A percentile compares a stretch with the other conserved stretches of the same genome.
Evolutionary conservation across 768 basidiomycete species (phyloP).

Genomic region (Hysterangium stoloniferum): DNA sequence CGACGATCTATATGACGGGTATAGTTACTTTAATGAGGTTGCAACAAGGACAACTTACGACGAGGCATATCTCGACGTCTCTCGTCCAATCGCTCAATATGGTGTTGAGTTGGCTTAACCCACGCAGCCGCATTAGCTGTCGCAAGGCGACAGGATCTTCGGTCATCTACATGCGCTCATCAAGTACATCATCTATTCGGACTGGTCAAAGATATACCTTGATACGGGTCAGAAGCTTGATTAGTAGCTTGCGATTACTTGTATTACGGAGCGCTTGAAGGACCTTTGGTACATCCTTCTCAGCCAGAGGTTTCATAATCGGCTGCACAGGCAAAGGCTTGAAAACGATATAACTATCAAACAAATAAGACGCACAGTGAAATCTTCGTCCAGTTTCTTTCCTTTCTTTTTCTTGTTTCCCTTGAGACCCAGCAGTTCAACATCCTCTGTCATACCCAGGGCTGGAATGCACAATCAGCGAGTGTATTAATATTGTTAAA

Average conservation of each 20-base stretch:
- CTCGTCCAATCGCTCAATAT: constrained; percentile 68
- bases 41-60: constrained; percentile 44
- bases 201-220: constrained; percentile 51
- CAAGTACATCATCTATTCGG: no score
- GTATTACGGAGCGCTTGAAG: constrained; percentile 89
- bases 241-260: constrained; percentile 69
- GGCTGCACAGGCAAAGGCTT: constrained; percentile 42
- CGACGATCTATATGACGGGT: constrained; percentile 39
- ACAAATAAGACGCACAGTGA: constrained; percentile 47
- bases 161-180: constrained; percentile 65
- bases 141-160: constrained; percentile 70
- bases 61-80: constrained; percentile 61
- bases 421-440: constrained; percentile 74
- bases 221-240: constrained; percentile 78
- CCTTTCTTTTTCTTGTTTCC: constrained; percentile 85
- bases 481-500: background rate
- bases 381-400: constrained; percentile 93
- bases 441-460: constrained; percentile 89
- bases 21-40: background rate
- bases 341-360: constrained; percentile 2
- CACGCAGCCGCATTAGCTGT: constrained; percentile 86
- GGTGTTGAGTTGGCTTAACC: constrained; percentile 87
- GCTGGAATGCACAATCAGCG: constrained; percentile 36
- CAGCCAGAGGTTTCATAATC: constrained; percentile 60
- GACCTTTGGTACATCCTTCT: constrained; percentile 75